Evolutionary conservation across 306 rosid species (phyloP), one percentile per base, ranked within the genome.

Genomic region (Vigna radiata): DNA sequence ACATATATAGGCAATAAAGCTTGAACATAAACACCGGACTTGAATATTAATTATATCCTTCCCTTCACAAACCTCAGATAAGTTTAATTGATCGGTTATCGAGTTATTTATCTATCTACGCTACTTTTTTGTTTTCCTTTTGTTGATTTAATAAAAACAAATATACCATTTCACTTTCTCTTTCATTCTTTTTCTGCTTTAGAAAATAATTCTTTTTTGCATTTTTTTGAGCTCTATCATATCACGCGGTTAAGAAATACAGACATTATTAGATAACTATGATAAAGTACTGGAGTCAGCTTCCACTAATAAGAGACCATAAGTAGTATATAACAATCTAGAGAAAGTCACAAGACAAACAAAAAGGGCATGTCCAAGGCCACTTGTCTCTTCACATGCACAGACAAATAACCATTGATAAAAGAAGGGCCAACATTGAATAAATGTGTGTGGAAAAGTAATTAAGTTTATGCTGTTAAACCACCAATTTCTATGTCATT

Each of bases 321-420:
- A 60, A 59, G 79, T 31, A 70, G 79, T 31, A 70, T 60, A 68
- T 71, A 33, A 56, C 82, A 77, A 71, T 77, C 52, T 37, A 72
- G 4, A 56, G 67, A 60, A 73, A 62, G 54, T 69, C 76, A 78
- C 70, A 1, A 37, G 73, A 83, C 83, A 59, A 72, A 58, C 52
- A 19, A 39, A 78, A 78, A 68, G 31, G 83, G 49, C 50, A 67
- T 67, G 73, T 58, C 73, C 68, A 41, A 43, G 59, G 59, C 43
- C 65, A 18, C 65, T 63, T 25, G 72, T 50, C 70, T 72, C 71
- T 64, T 37, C 59, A 37, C 48, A 58, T 6, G 29, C 73, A 47
- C 61, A 39, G 18, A 56, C 48, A 62, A 15, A 48, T 33, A 33
- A 33, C 68, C 61, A 58, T 73, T 48, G 12, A 27, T 23, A 72